Percentiles rank a stretch among this genome's conserved stretches.
These are phyloP conservation scores for Tardiomyces digboiensis DNA, from an alignment of 1,139 yeast genomes.

Conservation along the genomic window DNA sequence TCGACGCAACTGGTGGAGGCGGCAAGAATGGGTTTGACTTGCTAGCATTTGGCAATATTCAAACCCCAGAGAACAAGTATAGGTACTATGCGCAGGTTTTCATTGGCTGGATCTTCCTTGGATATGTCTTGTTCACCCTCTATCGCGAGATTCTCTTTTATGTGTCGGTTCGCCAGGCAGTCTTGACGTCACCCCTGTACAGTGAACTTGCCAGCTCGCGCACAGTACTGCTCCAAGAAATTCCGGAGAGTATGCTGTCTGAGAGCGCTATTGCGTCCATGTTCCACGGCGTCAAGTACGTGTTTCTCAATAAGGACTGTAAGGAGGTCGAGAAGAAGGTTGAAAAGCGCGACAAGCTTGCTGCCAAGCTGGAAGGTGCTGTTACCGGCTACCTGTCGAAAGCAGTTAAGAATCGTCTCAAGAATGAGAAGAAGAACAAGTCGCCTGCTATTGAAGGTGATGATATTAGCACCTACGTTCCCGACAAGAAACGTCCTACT, in stretches of 20 bases:
- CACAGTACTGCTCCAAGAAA: slow-evolving; percentile 70
- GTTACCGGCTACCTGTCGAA: slow-evolving; percentile 48
- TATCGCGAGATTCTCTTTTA: slow-evolving; percentile 79
- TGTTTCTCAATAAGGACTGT: slow-evolving; percentile 67
- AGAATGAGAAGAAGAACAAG: slow-evolving; percentile 51
- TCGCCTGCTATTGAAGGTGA: slow-evolving; percentile 32
- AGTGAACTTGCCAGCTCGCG: slow-evolving; percentile 66
- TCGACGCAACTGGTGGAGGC: slow-evolving; percentile 75
- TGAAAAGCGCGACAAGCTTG: slow-evolving; percentile 52
- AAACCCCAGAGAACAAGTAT: slow-evolving; percentile 38
- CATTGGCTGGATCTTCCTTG: slow-evolving; percentile 35
- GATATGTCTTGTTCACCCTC: slow-evolving; percentile 12
- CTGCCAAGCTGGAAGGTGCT: slow-evolving; percentile 58
- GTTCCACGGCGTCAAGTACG: slow-evolving; percentile 63
- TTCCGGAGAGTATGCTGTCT: slow-evolving; percentile 60
- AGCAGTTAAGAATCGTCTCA: slow-evolving; percentile 51
- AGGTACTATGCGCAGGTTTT: slow-evolving; percentile 85
- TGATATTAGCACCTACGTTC: slow-evolving; percentile 56
- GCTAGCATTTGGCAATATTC: slow-evolving; percentile 70
- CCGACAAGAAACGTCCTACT: slow-evolving; percentile 68
- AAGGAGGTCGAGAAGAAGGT: slow-evolving; percentile 49
- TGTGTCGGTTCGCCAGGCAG: slow-evolving; percentile 72
- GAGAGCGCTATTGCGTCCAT: slow-evolving; percentile 47
- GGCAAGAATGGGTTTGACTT: slow-evolving; percentile 58
- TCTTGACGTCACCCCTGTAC: slow-evolving; percentile 71